Percentiles rank a stretch among this genome's conserved stretches.
Conservation (phyloP, 176 grass and related monocot genomes). For the Urochloa ruziziensis region DNA sequence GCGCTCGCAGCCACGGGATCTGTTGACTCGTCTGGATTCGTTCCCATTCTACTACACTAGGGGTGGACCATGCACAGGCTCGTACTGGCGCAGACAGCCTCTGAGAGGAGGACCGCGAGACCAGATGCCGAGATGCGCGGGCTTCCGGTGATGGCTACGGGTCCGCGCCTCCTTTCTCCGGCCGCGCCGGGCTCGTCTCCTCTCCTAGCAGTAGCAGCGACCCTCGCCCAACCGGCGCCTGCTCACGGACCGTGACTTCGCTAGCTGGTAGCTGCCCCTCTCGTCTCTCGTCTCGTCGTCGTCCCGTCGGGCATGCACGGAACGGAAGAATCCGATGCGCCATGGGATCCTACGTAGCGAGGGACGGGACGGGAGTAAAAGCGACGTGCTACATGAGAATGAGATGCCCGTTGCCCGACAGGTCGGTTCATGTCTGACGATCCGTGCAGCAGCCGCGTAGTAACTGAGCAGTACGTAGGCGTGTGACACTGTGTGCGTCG, state of each 20-base stretch:
- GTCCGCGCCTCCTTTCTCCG: too few species aligned
- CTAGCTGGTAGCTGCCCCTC: too few species aligned
- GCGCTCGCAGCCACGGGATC: slow-evolving; percentile 9
- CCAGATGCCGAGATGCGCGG: not conserved
- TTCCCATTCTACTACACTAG: not conserved
- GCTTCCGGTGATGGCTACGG: slow-evolving; percentile 11
- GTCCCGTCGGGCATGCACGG: not conserved
- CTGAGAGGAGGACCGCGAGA: not conserved
- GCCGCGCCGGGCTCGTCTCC: too few species aligned
- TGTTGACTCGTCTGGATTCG: slow-evolving; percentile 13
- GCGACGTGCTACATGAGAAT: not conserved
- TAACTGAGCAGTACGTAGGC: not conserved
- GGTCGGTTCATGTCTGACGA: not conserved
- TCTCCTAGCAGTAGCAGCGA: too few species aligned
- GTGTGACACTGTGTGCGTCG: not conserved
- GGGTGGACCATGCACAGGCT: slow-evolving; percentile 15
- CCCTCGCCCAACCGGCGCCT: not conserved
- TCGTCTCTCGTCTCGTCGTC: not conserved
- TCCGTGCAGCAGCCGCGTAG: not conserved
- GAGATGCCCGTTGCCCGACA: not conserved
- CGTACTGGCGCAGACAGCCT: not conserved
- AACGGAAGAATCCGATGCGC: slow-evolving; percentile 30
- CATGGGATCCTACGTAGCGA: not conserved
- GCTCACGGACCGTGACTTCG: not conserved
- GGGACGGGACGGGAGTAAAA: not conserved